These are phyloP conservation scores for Blastobotrys raffinosifermentans DNA, from an alignment of 1,139 yeast species.

Conservation along the genomic window DNA sequence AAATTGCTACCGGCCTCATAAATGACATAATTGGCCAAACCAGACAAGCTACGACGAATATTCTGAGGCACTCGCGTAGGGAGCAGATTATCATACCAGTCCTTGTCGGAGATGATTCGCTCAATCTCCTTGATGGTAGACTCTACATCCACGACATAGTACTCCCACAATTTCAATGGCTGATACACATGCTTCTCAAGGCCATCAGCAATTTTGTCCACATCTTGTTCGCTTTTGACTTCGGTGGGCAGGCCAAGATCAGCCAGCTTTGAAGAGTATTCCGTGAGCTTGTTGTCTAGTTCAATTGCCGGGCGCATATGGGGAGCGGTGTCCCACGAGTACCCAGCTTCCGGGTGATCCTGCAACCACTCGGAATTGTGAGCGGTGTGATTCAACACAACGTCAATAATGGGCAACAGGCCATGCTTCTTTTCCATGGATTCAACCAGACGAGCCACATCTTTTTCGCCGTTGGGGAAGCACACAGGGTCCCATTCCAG, in stretches of 20 bases:
- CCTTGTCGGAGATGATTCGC: conserved; percentile 25
- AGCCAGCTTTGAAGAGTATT: conserved; percentile 53
- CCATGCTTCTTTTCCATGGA: conserved; percentile 51
- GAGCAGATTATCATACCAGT: conserved; percentile 19
- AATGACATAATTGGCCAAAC: conserved; percentile 48
- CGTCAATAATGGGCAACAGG: conserved; percentile 77
- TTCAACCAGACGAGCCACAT: conserved; percentile 43
- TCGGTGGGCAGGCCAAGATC: conserved; percentile 56
- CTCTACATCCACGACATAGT: conserved; percentile 57
- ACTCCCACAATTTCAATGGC: conserved; percentile 77
- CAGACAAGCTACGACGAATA: conserved; percentile 35
- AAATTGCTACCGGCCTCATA: conserved; percentile 36
- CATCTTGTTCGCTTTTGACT: conserved; percentile 46
- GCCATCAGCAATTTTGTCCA: conserved; percentile 58
- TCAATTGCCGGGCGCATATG: conserved; percentile 81
- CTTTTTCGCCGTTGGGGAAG: conserved; percentile 46
- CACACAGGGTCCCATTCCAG: conserved; percentile 61
- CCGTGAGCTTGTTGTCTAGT: conserved; percentile 61
- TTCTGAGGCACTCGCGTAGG: conserved; percentile 41
- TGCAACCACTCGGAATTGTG: conserved; percentile 79
- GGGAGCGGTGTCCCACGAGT: conserved; percentile 81
- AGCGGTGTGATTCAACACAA: conserved; percentile 94
- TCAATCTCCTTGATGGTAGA: conserved; percentile 32
- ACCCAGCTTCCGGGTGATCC: conserved; percentile 87
- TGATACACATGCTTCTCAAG: conserved; percentile 61